Evolutionary conservation across 2,329 filamentous ascomycete genomes (phyloP).

Genomic region (Geosmithia flava): DNA sequence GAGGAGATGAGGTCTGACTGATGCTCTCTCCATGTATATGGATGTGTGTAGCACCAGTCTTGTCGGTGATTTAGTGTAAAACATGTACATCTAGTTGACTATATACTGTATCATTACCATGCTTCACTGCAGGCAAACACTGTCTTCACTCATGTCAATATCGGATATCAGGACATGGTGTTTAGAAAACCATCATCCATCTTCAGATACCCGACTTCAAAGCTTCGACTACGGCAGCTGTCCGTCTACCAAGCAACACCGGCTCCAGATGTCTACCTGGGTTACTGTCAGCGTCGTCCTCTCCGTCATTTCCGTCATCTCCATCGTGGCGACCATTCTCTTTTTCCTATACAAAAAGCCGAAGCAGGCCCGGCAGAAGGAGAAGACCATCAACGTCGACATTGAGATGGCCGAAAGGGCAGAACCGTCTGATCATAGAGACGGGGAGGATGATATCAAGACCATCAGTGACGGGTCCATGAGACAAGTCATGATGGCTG

Average conservation of each 20-base stretch:
- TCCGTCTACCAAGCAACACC: background rate
- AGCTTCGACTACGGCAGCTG: background rate
- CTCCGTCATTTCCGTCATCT: background rate
- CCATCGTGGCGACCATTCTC: background rate
- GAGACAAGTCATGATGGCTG: too few species aligned
- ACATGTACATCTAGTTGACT: background rate
- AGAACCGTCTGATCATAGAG: too few species aligned
- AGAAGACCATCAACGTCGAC: too few species aligned
- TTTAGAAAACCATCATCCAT: too few species aligned
- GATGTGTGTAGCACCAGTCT: background rate
- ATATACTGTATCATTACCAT: background rate
- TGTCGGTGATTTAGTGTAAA: background rate
- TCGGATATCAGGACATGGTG: too few species aligned
- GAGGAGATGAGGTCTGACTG: conserved; percentile 5
- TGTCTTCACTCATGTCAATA: too few species aligned
- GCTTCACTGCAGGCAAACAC: too few species aligned
- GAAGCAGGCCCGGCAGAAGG: background rate
- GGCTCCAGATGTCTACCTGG: background rate
- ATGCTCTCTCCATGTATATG: background rate
- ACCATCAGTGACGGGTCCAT: too few species aligned
- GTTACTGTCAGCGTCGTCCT: background rate
- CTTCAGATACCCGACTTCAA: too few species aligned
- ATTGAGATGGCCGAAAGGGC: too few species aligned
- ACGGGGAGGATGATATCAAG: too few species aligned
- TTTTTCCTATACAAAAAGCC: background rate